Evolutionary conservation across 495 filamentous ascomycete genomes (phyloP), one percentile per base, ranked within the genome.

Genomic region (Hypoxylon perforatum): DNA sequence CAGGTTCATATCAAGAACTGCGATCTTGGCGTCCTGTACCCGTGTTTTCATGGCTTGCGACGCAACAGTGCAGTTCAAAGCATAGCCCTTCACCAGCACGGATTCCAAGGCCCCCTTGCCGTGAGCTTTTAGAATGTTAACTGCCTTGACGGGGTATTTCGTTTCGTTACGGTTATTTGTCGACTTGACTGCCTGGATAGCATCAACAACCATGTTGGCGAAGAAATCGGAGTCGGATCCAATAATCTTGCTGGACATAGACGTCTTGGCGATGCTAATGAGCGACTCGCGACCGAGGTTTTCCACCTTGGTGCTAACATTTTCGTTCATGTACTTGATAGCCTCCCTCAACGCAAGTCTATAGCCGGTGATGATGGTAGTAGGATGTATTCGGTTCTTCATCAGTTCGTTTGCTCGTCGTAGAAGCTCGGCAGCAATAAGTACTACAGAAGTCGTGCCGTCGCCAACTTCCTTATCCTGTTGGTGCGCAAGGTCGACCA

Each of bases 361-460:
- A 84, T 98, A 99, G 71, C 95, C 95, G 65, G 92, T 98, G 77
- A 99, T 99, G 80, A 99, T 98, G 53, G 95, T 99, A 21, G 95
- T 99, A 52, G 95, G 96, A 80, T 99, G 95, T 87, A 99, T 98
- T 76, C 93, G 92, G 86, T 97, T 98, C 85, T 95, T 96, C 90
- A 98, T 93, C 65, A 99, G 86, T 80, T 99, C 95, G 84, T 98
- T 99, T 38, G 87, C 95, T 81, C 95, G 87, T 73, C 90, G 87
- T 67, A 99, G 85, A 68, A 99, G 91, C 82, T 99, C 95, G 61
- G 96, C 90, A 51, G 95, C 95, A 77, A 99, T 97, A 49, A 99
- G 85, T 44, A 99, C 95, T 44, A 99, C 96, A 28, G 94, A 97
- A 38, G 95, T 99, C 42, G 95, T 99, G 67, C 95, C 95, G 84